These are phyloP conservation scores for Xylaria sp. DNA, from an alignment of 2,329 filamentous ascomycete genomes.

Conservation along the genomic window DNA sequence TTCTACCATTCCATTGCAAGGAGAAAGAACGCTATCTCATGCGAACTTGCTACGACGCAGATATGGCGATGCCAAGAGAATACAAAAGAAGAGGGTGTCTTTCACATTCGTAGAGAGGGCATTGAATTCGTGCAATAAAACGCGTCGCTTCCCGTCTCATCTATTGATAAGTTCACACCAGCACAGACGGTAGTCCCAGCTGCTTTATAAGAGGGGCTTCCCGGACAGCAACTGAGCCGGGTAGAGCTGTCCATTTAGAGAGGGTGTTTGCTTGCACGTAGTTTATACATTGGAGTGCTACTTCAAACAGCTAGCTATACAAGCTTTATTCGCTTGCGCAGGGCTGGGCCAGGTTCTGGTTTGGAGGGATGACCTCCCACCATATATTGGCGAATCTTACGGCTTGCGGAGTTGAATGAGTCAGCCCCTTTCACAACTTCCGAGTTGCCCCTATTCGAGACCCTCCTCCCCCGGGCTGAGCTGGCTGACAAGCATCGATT, in stretches of 20 bases:
- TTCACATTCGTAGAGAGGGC: neutral
- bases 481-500: slow-evolving; percentile 7
- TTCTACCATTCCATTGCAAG: neutral
- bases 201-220: neutral
- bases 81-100: neutral
- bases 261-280: too few species aligned
- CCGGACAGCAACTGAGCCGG: neutral
- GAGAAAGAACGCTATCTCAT: too few species aligned
- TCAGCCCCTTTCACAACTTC: slow-evolving; percentile 3
- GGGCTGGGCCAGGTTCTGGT: too few species aligned
- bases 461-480: neutral
- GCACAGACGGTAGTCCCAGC: neutral
- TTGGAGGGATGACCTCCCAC: slow-evolving; percentile 1
- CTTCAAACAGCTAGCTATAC: too few species aligned
- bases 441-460: neutral
- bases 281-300: too few species aligned
- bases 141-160: slow-evolving; percentile 2
- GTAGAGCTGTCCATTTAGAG: neutral
- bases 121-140: neutral
- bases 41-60: too few species aligned
- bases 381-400: neutral
- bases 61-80: neutral
- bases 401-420: neutral
- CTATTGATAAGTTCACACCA: neutral
- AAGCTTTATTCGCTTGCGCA: too few species aligned